These are phyloP conservation scores for Pythium rishiriense DNA, from an alignment of 352 stramenopile genomes.

Conservation along the genomic window DNA sequence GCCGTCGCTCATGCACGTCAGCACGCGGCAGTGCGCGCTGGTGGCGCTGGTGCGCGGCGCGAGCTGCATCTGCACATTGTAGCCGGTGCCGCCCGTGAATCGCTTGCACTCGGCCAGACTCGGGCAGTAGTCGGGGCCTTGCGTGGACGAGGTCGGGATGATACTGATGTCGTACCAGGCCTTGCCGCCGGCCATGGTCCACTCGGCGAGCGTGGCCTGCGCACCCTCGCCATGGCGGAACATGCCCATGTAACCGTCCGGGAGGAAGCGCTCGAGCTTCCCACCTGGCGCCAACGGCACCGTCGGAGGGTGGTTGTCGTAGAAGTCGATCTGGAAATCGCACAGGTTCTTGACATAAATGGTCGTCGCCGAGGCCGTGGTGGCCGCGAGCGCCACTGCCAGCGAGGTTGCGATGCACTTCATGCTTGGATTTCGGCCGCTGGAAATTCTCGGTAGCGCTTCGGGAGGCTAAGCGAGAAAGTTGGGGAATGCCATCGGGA, in stretches of 20 bases:
- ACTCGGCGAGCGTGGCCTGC: slow-evolving; percentile 35
- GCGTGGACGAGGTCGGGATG: slow-evolving; percentile 24
- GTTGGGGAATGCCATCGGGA: slow-evolving; percentile 12
- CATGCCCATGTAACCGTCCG: slow-evolving; percentile 26
- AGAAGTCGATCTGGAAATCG: slow-evolving; percentile 25
- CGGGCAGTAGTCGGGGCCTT: slow-evolving; percentile 26
- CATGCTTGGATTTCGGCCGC: slow-evolving; percentile 4
- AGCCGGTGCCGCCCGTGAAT: slow-evolving; percentile 26
- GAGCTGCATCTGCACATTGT: slow-evolving; percentile 34
- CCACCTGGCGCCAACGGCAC: slow-evolving; percentile 7
- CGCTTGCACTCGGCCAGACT: slow-evolving; percentile 31
- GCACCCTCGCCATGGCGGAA: slow-evolving; percentile 24
- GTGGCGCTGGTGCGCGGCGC: slow-evolving; percentile 11
- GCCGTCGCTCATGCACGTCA: slow-evolving; percentile 33
- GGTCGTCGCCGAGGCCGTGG: slow-evolving; percentile 10
- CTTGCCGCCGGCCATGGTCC: slow-evolving; percentile 30
- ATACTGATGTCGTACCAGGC: slow-evolving; percentile 40
- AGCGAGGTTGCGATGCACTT: slow-evolving; percentile 19
- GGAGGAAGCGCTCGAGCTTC: neutral
- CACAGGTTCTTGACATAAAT: slow-evolving; percentile 33
- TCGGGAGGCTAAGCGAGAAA: slow-evolving; percentile 19
- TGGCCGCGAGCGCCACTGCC: slow-evolving; percentile 8
- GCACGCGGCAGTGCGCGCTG: slow-evolving; percentile 27
- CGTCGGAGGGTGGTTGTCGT: slow-evolving; percentile 27
- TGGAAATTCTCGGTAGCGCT: slow-evolving; percentile 11